Evolutionary conservation across 2,329 filamentous ascomycete genomes (phyloP).

Genomic region (Blumeria graminis): DNA sequence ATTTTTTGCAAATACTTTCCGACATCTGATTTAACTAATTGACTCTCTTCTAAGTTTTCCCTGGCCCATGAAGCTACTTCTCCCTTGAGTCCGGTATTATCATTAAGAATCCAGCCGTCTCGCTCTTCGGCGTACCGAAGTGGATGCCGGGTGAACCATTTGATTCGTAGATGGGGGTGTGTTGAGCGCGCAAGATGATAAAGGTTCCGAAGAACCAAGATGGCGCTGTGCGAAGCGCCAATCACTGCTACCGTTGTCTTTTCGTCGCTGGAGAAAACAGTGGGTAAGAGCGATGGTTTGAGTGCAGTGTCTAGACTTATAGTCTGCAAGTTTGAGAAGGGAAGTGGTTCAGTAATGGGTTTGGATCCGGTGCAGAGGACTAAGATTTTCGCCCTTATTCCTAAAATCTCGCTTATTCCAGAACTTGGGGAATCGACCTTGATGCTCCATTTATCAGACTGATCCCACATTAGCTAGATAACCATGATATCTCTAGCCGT

Average conservation of each 20-base stretch:
- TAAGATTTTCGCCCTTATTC: conserved; percentile 14
- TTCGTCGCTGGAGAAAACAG: conserved; percentile 17
- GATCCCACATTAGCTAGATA: neutral
- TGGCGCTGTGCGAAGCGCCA: conserved; percentile 37
- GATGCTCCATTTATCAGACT: conserved; percentile 16
- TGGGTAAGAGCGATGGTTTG: conserved; percentile 24
- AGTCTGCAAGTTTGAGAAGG: conserved; percentile 17
- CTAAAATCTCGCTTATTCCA: conserved; percentile 2
- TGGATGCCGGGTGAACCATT: conserved; percentile 36
- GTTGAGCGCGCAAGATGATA: conserved; percentile 25
- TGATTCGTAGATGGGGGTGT: conserved; percentile 28
- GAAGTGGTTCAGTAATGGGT: conserved; percentile 19
- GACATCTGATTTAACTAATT: conserved; percentile 16
- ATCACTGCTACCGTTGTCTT: conserved; percentile 28
- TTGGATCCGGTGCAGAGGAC: conserved; percentile 35
- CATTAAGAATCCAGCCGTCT: conserved; percentile 37
- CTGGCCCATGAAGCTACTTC: conserved; percentile 33
- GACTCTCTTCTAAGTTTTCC: conserved; percentile 29
- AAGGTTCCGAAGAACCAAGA: conserved; percentile 36
- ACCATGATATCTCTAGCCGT: neutral
- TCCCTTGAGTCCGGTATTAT: conserved; percentile 42
- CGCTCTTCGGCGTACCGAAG: conserved; percentile 36
- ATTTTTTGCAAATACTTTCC: conserved; percentile 12
- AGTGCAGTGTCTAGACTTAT: conserved; percentile 31
- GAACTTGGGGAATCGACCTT: conserved; percentile 9